These are phyloP conservation scores for Zymoseptoria tritici DNA, from an alignment of 2,329 filamentous ascomycete species.

Conservation along the genomic window DNA sequence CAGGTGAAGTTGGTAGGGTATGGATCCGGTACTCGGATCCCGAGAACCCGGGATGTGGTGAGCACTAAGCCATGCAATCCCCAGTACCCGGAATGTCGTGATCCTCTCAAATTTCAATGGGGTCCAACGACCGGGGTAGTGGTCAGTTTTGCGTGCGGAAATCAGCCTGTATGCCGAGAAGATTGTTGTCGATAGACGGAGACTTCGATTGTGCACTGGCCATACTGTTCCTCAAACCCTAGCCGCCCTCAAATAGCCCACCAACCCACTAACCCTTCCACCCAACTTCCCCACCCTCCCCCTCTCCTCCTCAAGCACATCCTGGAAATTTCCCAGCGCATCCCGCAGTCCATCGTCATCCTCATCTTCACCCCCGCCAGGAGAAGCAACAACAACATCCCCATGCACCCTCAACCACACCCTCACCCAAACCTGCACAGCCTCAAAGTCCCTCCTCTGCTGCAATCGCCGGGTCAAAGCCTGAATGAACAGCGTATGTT, in stretches of 20 bases:
- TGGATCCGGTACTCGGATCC: too few relatives aligned
- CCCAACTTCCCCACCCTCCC: conserved; percentile 69
- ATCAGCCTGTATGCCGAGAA: too few relatives aligned
- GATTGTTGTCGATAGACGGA: too few relatives aligned
- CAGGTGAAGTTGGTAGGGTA: too few relatives aligned
- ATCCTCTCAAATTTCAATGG: too few relatives aligned
- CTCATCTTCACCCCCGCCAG: conserved; percentile 49
- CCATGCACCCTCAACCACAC: conserved; percentile 79
- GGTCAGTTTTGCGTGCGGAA: too few relatives aligned
- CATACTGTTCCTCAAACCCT: conserved; percentile 13
- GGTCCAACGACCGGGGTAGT: too few relatives aligned
- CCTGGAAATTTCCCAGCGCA: conserved; percentile 61
- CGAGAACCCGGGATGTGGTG: too few relatives aligned
- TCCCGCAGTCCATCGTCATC: conserved; percentile 47
- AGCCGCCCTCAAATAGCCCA: conserved; percentile 38
- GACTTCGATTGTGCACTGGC: too few relatives aligned
- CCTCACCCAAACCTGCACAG: conserved; percentile 95
- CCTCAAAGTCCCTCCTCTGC: conserved; percentile 74
- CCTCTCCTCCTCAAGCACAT: conserved; percentile 47
- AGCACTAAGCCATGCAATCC: too few relatives aligned
- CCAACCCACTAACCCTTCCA: conserved; percentile 80
- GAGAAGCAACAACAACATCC: conserved; percentile 46
- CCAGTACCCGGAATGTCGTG: too few relatives aligned
- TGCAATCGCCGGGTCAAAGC: conserved; percentile 66
- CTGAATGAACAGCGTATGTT: conserved; percentile 71